Conservation (phyloP, 371 early-diverging fungal genomes). For the Syncephalastrum racemosum region DNA sequence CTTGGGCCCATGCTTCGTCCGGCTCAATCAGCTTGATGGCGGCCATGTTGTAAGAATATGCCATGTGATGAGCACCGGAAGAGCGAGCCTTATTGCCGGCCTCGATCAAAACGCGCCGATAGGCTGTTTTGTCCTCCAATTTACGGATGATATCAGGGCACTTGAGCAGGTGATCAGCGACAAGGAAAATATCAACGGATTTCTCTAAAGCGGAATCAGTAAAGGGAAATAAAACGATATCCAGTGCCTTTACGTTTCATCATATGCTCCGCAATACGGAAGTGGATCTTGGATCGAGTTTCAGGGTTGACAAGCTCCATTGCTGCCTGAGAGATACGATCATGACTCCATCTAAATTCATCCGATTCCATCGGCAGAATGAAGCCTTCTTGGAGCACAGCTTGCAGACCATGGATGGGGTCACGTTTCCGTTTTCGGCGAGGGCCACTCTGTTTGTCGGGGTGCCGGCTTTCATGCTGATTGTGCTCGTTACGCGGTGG, state of each 20-base stretch:
- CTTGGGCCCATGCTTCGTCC: neutral
- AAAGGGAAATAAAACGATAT: too few species aligned
- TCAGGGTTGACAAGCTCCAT: constrained; percentile 39
- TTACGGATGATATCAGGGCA: constrained; percentile 22
- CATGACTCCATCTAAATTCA: constrained; percentile 49
- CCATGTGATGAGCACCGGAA: constrained; percentile 47
- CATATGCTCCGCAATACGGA: constrained; percentile 35
- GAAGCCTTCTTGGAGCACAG: constrained; percentile 46
- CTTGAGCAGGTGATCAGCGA: constrained; percentile 44
- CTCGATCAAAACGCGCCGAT: constrained; percentile 28
- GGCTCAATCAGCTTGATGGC: constrained; percentile 26
- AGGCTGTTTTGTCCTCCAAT: constrained; percentile 21
- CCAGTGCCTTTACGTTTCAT: constrained; percentile 15
- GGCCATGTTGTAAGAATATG: constrained; percentile 30
- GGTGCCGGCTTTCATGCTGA: neutral
- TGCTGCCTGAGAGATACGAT: constrained; percentile 50
- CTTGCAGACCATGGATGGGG: constrained; percentile 47
- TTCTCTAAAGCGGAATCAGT: constrained; percentile 14
- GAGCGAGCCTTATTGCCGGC: constrained; percentile 35
- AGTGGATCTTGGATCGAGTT: constrained; percentile 34
- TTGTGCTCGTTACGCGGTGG: neutral
- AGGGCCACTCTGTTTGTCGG: neutral
- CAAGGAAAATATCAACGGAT: constrained; percentile 26
- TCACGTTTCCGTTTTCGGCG: constrained; percentile 9
- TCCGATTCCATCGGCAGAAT: constrained; percentile 41